Base-by-base conservation (phyloP, 306 rosid species). In the Boehmeria nivea region DNA sequence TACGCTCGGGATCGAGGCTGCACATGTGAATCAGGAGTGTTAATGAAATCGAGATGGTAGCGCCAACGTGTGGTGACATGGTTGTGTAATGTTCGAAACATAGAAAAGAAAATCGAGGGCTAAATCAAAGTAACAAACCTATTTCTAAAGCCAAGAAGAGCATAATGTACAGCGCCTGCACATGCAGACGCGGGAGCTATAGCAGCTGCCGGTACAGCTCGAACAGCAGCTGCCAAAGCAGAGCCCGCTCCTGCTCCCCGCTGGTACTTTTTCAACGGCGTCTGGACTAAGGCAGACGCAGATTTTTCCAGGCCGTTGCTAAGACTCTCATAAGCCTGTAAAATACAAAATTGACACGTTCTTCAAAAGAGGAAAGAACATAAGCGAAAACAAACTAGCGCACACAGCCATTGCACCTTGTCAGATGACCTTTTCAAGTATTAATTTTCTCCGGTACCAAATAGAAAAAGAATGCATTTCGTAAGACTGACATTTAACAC, bases 111-210 rank as follows among this genome's bases (percentile, higher is more conserved):
- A 33, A 33, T 40, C 9, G 36, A 31, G 36, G 9, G n/a, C 4
- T 40, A 3, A n/a, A 14, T 8, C n/a, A 40, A 40, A 40, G 17
- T 40, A 45, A 60, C 69, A 31, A 43, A 91, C 99, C 99, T 87
- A 68, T 91, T 91, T 78, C 99, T 82, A 73, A 91, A 66, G 59
- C 99, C 99, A 76, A 87, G 95, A 71, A 91, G 75, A 64, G 96
- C 56, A 61, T 53, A 91, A 63, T 87, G 99, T 42, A 84, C 77
- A 59, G 96, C 99, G 65, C 93, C 85, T 55, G 99, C 96, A 71
- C 95, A 91, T 60, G 99, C 99, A 54, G 99, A 84, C 52, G 89
- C 96, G 1, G 99, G 99, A 73, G 95, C 89, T 23, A 91, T 81
- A 57, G 96, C 95, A 64, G 99, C 99, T 45, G 81, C 79, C 46